Evolutionary conservation across 768 basidiomycete species (phyloP).

Genomic region (Rhizopogon roseolus): DNA sequence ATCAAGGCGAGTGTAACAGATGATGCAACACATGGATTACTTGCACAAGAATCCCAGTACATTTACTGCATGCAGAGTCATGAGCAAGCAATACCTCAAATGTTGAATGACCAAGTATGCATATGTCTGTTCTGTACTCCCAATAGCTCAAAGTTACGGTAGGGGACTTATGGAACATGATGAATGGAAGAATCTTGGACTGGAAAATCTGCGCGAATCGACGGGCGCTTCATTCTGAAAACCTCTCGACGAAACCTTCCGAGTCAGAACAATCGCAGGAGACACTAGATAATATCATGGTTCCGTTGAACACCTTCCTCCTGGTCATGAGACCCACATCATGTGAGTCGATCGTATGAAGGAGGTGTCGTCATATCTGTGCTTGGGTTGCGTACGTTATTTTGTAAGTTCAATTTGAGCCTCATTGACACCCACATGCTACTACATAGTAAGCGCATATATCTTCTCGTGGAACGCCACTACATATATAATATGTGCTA

Average conservation of each 20-base stretch:
- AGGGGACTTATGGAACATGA: slow-evolving; percentile 90
- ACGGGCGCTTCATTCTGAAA: not conserved
- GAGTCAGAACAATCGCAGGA: not conserved
- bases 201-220: slow-evolving; percentile 43
- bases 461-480: too few species aligned
- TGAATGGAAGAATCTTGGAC: slow-evolving; percentile 81
- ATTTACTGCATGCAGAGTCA: slow-evolving; percentile 68
- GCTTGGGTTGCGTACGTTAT: too few species aligned
- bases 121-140: not conserved
- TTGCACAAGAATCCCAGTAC: slow-evolving; percentile 64
- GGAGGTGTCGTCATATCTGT: not conserved
- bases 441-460: too few species aligned
- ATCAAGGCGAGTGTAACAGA: slow-evolving; percentile 82
- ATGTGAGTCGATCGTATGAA: not conserved
- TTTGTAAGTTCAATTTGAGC: too few species aligned
- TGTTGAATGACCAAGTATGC: slow-evolving; percentile 86
- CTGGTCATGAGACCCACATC: not conserved
- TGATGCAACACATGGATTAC: slow-evolving; percentile 79
- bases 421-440: too few species aligned
- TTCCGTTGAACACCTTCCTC: not conserved
- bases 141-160: slow-evolving; percentile 1
- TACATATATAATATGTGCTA: too few species aligned
- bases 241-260: not conserved
- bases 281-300: not conserved
- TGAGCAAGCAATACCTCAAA: slow-evolving; percentile 77